Percentiles rank a stretch among this genome's conserved stretches.
Evolutionary conservation across 2,329 filamentous ascomycete species (phyloP).

Genomic region (Aspergillus viridinutans): DNA sequence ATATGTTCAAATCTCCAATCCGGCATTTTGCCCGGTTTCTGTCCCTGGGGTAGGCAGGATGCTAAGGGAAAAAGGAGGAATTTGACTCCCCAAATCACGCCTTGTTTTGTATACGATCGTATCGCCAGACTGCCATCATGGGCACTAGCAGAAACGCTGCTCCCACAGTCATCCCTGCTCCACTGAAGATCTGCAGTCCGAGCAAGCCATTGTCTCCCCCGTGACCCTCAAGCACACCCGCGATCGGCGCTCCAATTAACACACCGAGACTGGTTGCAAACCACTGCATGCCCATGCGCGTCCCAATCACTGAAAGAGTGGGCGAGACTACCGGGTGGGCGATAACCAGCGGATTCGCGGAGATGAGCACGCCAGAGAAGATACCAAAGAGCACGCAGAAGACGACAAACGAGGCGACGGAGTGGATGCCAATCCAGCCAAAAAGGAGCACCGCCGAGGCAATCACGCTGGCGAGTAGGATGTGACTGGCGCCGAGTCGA

Average conservation of each 20-base stretch:
- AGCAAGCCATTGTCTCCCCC: background rate
- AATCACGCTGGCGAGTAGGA: background rate
- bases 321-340: constrained; percentile 9
- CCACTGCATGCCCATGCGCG: constrained; percentile 10
- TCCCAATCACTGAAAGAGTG: constrained; percentile 1
- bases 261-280: constrained; percentile 5
- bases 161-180: background rate
- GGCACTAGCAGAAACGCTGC: constrained; percentile 1
- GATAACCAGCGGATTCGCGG: constrained; percentile 5
- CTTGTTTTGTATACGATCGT: background rate
- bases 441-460: constrained; percentile 1
- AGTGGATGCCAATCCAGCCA: constrained; percentile 7
- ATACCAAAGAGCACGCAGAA: constrained; percentile 5
- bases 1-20: too few relatives aligned
- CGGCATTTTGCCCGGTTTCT: too few relatives aligned
- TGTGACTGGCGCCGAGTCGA: background rate
- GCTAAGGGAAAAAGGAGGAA: too few relatives aligned
- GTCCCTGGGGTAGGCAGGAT: too few relatives aligned
- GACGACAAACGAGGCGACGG: background rate
- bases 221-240: background rate
- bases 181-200: constrained; percentile 5
- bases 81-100: too few relatives aligned
- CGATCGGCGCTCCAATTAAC: constrained; percentile 7
- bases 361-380: constrained; percentile 3
- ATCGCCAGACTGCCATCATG: background rate